Conservation (phyloP, 139 green algal genomes). For the Tetradesmus lagerheimii region DNA sequence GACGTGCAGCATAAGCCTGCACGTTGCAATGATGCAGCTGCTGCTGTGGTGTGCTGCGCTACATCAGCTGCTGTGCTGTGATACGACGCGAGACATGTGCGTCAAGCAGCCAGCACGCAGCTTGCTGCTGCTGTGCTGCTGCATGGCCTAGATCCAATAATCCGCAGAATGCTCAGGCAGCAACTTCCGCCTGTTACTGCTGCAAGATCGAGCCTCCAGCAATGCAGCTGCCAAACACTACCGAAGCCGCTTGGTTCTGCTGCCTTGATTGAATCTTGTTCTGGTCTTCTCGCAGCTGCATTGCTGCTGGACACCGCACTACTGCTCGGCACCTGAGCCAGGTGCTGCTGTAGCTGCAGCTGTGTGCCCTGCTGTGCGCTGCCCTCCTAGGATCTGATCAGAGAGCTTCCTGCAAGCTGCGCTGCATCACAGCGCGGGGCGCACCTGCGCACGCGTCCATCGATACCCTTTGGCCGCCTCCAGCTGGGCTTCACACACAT, state of each 20-base stretch:
- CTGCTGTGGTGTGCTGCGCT: neutral
- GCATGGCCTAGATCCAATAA: neutral
- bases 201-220: neutral
- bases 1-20: too few species aligned
- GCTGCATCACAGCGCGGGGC: neutral
- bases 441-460: slow-evolving; percentile 88
- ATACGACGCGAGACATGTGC: too few species aligned
- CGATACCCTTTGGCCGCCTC: slow-evolving; percentile 98
- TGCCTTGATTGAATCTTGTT: neutral
- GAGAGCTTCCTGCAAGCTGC: neutral
- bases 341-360: neutral
- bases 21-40: neutral
- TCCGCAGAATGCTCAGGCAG: neutral
- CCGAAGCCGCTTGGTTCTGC: neutral
- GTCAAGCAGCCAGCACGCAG: too few species aligned
- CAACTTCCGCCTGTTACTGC: neutral
- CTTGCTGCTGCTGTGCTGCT: neutral
- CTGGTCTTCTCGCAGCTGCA: too few species aligned
- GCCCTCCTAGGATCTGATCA: too few species aligned
- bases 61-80: too few species aligned
- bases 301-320: too few species aligned
- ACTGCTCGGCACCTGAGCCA: neutral
- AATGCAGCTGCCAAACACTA: neutral
- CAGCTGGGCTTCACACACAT: slow-evolving; percentile 90
- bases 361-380: neutral